Evolutionary conservation across 169 alveolate genomes (phyloP).

Genomic region (Plasmodium coatneyi): DNA sequence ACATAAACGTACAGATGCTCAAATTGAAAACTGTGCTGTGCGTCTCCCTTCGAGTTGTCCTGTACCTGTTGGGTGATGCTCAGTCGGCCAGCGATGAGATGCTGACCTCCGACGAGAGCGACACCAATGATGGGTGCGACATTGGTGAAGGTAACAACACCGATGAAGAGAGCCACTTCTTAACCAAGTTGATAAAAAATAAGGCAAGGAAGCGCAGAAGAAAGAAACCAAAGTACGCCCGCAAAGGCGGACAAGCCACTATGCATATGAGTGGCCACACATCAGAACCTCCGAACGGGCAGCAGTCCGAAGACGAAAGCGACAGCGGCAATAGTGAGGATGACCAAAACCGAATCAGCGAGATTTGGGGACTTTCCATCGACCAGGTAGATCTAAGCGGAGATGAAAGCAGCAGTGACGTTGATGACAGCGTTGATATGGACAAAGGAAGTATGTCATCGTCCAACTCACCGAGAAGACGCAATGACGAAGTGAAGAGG

Average conservation of each 20-base stretch:
- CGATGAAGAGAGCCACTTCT: slow-evolving; percentile 10
- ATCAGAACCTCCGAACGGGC: background rate
- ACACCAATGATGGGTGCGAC: background rate
- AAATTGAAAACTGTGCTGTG: slow-evolving; percentile 44
- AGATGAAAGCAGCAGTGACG: background rate
- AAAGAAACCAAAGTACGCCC: background rate
- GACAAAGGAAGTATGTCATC: background rate
- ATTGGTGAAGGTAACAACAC: background rate
- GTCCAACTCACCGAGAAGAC: background rate
- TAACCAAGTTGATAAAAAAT: background rate
- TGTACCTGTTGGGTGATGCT: slow-evolving; percentile 4
- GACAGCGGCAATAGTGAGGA: background rate
- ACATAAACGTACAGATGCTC: slow-evolving; percentile 45
- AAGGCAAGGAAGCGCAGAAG: slow-evolving; percentile 6
- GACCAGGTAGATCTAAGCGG: slow-evolving; percentile 7
- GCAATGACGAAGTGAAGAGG: background rate
- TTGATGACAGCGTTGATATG: background rate
- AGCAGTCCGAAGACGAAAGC: background rate
- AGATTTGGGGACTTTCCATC: slow-evolving; percentile 46
- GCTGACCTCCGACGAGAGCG: background rate
- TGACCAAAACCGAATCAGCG: background rate
- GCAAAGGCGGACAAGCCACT: background rate
- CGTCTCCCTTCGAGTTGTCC: slow-evolving; percentile 2
- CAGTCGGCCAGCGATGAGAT: background rate
- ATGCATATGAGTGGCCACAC: background rate